Evolutionary conservation across 148 eudicot species (phyloP).

Genomic region (Cornus suecica): DNA sequence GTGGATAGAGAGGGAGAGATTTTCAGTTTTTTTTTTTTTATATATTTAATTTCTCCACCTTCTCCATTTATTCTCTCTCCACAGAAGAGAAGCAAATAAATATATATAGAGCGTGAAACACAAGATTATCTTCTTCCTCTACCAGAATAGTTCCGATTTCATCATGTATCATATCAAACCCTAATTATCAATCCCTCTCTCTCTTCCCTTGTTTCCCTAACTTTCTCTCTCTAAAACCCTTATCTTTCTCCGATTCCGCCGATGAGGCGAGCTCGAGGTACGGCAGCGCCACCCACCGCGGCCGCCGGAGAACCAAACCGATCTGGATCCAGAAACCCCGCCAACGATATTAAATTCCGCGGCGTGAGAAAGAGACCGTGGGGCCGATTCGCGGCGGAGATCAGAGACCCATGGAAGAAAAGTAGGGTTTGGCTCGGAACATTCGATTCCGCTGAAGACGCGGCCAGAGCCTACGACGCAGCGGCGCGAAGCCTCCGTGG

Average conservation of each 20-base stretch:
- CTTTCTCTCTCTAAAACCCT: background rate
- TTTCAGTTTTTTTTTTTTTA: too few relatives aligned
- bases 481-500: conserved; percentile 65
- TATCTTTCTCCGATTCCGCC: background rate
- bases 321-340: conserved; percentile 25
- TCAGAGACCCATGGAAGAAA: conserved; percentile 75
- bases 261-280: conserved; percentile 29
- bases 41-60: background rate
- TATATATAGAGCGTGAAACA: background rate
- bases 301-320: conserved; percentile 24
- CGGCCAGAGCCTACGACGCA: conserved; percentile 71
- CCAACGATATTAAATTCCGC: conserved; percentile 35
- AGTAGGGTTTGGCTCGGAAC: conserved; percentile 81
- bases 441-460: conserved; percentile 67
- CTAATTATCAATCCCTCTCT: background rate
- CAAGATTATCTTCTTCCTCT: conserved; percentile 4
- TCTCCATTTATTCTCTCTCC: background rate
- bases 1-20: conserved; percentile 8
- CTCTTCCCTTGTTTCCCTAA: background rate
- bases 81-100: background rate
- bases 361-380: conserved; percentile 76
- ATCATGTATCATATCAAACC: background rate
- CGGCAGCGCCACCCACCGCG: conserved; percentile 16
- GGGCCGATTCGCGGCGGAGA: conserved; percentile 79
- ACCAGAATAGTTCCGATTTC: background rate